phyloP scores from a whole-genome alignment of 768 basidiomycete species.

The Lentinula sp. region DNA sequence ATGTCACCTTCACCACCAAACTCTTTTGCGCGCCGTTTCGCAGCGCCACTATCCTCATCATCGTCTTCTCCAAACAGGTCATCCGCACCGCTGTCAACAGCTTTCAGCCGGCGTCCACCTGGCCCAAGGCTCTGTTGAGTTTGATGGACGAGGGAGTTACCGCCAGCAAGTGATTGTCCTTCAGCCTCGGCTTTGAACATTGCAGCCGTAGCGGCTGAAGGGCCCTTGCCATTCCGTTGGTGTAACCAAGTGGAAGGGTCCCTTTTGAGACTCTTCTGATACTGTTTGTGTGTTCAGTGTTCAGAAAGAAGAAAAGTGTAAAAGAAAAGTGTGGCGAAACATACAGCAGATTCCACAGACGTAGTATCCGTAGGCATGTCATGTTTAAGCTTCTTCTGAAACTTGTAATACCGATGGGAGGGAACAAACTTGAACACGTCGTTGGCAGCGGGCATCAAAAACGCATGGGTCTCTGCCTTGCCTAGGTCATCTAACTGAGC shows the following conservation, averaged over 20 bases:
- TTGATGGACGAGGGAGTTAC: slow-evolving; percentile 37
- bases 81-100: slow-evolving; percentile 62
- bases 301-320: slow-evolving; percentile 9
- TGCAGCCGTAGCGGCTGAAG: slow-evolving; percentile 57
- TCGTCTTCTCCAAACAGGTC: slow-evolving; percentile 66
- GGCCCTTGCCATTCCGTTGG: slow-evolving; percentile 49
- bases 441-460: slow-evolving; percentile 80
- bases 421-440: slow-evolving; percentile 86
- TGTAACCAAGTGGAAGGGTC: slow-evolving; percentile 72
- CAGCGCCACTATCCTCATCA: slow-evolving; percentile 38
- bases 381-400: slow-evolving; percentile 79
- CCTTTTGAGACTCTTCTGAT: slow-evolving; percentile 63
- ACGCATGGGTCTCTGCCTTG: slow-evolving; percentile 66
- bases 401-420: slow-evolving; percentile 88
- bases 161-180: slow-evolving; percentile 31
- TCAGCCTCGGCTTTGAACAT: slow-evolving; percentile 66
- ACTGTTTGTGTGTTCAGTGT: slow-evolving; percentile 16
- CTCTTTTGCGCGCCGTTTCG: slow-evolving; percentile 47
- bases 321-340: slow-evolving; percentile 8
- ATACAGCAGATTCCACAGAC: slow-evolving; percentile 62
- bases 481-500: slow-evolving; percentile 76
- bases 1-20: slow-evolving; percentile 72
- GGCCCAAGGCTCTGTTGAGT: slow-evolving; percentile 57
- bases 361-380: slow-evolving; percentile 61
- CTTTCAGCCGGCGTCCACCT: slow-evolving; percentile 58